Base-by-base conservation (phyloP, 2,329 filamentous ascomycete genomes). In the Hymenoscyphus infarciens region DNA sequence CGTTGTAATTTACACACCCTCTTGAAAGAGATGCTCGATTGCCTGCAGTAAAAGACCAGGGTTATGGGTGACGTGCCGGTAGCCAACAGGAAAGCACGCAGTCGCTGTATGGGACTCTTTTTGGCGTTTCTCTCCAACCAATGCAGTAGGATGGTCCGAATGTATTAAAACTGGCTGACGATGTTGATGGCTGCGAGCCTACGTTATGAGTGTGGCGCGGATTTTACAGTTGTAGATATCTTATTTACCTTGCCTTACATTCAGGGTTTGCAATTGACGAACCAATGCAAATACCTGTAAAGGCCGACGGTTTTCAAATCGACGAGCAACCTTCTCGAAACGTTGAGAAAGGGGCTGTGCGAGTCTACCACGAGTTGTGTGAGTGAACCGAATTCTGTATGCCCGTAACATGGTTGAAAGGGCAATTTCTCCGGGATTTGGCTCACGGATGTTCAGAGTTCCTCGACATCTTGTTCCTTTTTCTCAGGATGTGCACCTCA, bases 271-370 rank as follows among this genome's bases (percentile, higher is more conserved):
- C 5, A 49, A 19, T 25, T 52, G 19, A 22, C 8, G 22, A 52
- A 25, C 45, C 22, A 25, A 25, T 52, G 22, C 45, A 52, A 22
- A 22, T 22, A 13, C 45, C 13, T 16, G 35, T 13, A 38, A 38
- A 38, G 35, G 13, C 35, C 35, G 35, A 38, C 5, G 13, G 45
- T 52, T 52, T 25, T 22, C 19, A 22, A 52, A 52, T 52, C 19
- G 45, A 52, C 19, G 45, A 52, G 45, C n/a, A 52, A 52, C 45
- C 19, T 52, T 52, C n/a, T 52, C 45, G 45, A 22, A 25, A 52
- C 22, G 19, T 52, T 52, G 19, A 25, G 45, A 22, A 52, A 52
- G 19, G 19, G 45, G 42, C 42, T 49, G 42, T 49, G 42, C 42
- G 19, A 25, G 45, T 10, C 45, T 19, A 19, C 39, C 39, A 52